Base-by-base conservation (phyloP, 2,329 filamentous ascomycete species). In the Xylariaceae sp. region DNA sequence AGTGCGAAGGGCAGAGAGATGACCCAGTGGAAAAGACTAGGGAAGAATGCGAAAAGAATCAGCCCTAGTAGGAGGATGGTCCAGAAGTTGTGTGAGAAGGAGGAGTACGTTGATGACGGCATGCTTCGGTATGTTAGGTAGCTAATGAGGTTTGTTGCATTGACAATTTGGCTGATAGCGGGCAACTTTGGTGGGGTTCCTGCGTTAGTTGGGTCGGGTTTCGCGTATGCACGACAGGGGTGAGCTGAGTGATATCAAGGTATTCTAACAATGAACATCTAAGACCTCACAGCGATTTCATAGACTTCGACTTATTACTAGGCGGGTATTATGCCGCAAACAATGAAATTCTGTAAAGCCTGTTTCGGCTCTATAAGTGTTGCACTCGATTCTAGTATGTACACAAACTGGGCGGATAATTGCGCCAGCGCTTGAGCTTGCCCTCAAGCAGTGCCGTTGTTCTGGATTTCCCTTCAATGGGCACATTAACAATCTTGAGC, bases 1-100 rank as follows among this genome's bases (percentile, higher is more conserved):
- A 73, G 53, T 18, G 56, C 52, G 19, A 78, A 60, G 1, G 75
- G 76, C 1, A 76, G 49, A 1, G 68, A 68, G 66, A 68, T 75
- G 46, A 79, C 46, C 48, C 64, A 63, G 56, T 81, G 74, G 46
- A 80, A 80, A 18, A 71, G 44, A 0, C 60, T 56, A 0, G 78
- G 77, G 51, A 79, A 81, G 44, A 81, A 64, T 19, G 67, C 60
- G 33, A 78, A 28, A 12, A 78, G 56, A 28, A 81, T 64, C 9
- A 78, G 41, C n/a, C 70, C 39, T 39, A 73, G 51, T 8, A 80
- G 62, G 33, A 71, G 54, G 19, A 76, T 51, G 6, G 70, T 74
- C 33, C 47, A 49, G 63, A 68, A 45, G 55, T 63, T 47, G 57
- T 60, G 49, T 54, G 64, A 44, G 56, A 57, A 53, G 62, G 55